phyloP scores from a whole-genome alignment of 1,284 basidiomycete genomes.

The Mycosarcoma mackinlayi region DNA sequence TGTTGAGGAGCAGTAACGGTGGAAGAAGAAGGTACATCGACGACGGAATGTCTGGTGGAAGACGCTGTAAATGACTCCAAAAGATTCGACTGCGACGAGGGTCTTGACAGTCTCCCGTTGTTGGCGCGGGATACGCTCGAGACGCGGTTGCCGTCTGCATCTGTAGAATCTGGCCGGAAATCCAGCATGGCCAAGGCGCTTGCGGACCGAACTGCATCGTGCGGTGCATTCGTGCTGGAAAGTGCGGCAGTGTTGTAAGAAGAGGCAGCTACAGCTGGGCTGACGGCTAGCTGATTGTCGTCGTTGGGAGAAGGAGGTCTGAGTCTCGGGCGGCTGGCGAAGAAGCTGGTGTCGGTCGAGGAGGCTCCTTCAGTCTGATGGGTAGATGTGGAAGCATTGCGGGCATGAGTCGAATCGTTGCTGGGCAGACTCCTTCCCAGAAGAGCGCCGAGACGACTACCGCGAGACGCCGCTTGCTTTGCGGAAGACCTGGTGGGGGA shows the following conservation, averaged over 20 bases:
- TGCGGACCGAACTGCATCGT: constrained; percentile 7
- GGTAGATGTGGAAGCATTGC: constrained; percentile 21
- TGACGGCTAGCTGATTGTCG: constrained; percentile 7
- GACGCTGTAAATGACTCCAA: constrained; percentile 7
- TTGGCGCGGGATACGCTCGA: neutral
- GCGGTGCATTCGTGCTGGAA: neutral
- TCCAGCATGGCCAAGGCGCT: constrained; percentile 34
- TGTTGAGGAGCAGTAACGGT: constrained; percentile 7
- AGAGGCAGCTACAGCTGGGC: neutral
- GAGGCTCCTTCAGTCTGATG: constrained; percentile 20
- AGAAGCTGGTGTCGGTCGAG: constrained; percentile 33
- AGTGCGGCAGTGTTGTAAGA: neutral
- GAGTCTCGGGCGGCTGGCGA: constrained; percentile 18
- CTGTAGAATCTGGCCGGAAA: constrained; percentile 6
- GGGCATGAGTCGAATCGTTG: constrained; percentile 10
- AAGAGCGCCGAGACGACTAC: constrained; percentile 37
- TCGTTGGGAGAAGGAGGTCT: constrained; percentile 10
- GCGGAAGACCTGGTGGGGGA: constrained; percentile 9
- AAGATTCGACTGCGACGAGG: constrained; percentile 30
- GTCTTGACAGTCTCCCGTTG: constrained; percentile 9
- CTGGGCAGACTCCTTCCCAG: constrained; percentile 11
- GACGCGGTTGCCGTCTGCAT: neutral
- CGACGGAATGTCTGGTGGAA: neutral
- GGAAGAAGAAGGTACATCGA: neutral
- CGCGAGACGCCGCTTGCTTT: constrained; percentile 17